Percentiles rank a stretch among this genome's conserved stretches.
Evolutionary conservation across 345 rosid genomes (phyloP).

Genomic region (Arabidopsis arenosa): DNA sequence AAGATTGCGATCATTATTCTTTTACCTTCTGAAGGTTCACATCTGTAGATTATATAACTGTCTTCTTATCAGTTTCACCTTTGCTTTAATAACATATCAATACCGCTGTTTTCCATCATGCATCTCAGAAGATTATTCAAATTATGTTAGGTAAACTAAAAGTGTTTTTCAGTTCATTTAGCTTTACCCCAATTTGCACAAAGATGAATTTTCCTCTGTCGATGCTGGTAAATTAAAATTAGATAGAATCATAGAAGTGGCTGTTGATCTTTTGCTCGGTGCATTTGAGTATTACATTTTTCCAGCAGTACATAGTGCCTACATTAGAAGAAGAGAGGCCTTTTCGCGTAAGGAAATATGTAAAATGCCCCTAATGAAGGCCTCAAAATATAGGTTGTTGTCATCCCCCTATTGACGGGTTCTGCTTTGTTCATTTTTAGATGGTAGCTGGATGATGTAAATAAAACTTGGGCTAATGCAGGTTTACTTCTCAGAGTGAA

Average conservation of each 20-base stretch:
- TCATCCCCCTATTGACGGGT: conserved; percentile 21
- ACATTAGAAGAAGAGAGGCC: conserved; percentile 12
- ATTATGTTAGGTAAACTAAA: conserved; percentile 1
- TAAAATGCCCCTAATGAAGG: conserved; percentile 24
- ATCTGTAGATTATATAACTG: conserved; percentile 39
- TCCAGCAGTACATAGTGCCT: conserved; percentile 17
- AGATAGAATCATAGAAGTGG: neutral
- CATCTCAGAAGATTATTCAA: conserved; percentile 14
- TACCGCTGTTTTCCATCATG: conserved; percentile 14
- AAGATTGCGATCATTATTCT: conserved; percentile 31
- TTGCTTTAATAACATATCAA: conserved; percentile 17
- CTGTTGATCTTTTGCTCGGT: conserved; percentile 14
- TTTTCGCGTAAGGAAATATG: neutral
- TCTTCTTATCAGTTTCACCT: conserved; percentile 15
- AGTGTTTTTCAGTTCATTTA: conserved; percentile 3
- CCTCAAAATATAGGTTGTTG: conserved; percentile 22
- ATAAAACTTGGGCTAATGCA: conserved; percentile 14
- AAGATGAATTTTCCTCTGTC: conserved; percentile 5
- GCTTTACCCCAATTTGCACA: conserved; percentile 4
- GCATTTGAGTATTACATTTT: conserved; percentile 20
- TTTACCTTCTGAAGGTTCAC: conserved; percentile 32
- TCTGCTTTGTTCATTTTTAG: conserved; percentile 7
- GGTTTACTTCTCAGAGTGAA: conserved; percentile 12
- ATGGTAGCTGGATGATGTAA: conserved; percentile 18
- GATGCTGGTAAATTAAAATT: neutral